A percentile compares a stretch with the other conserved stretches of the same genome.
phyloP scores from a whole-genome alignment of 148 eudicot genomes.

The Fagopyrum tataricum region DNA sequence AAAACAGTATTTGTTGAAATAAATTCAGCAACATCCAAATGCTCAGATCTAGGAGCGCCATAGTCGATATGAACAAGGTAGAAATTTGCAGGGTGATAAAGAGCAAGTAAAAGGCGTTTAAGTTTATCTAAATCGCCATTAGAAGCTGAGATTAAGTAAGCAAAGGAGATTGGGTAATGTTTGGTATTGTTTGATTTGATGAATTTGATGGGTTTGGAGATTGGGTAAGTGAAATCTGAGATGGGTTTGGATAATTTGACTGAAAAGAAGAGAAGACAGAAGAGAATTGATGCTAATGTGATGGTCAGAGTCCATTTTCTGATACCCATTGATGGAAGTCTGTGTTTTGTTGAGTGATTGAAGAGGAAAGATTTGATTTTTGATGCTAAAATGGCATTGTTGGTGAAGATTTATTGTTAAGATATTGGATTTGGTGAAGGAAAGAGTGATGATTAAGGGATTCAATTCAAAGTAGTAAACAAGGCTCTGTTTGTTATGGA shows the following conservation, averaged over 20 bases:
- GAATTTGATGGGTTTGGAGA: slow-evolving; percentile 20
- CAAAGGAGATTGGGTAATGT: slow-evolving; percentile 59
- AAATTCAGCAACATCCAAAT: slow-evolving; percentile 48
- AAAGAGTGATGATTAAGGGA: not conserved
- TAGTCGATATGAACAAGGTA: slow-evolving; percentile 72
- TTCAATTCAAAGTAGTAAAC: not conserved
- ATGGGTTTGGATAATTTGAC: slow-evolving; percentile 25
- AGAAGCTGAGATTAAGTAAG: slow-evolving; percentile 89
- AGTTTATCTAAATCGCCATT: slow-evolving; percentile 52
- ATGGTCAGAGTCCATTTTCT: slow-evolving; percentile 36
- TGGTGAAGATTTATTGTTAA: not conserved
- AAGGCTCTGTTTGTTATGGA: not conserved
- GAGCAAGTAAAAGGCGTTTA: slow-evolving; percentile 45
- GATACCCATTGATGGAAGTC: slow-evolving; percentile 36
- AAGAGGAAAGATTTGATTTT: not conserved
- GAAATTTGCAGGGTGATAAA: slow-evolving; percentile 80
- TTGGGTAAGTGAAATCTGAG: slow-evolving; percentile 17
- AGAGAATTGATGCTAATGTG: slow-evolving; percentile 34
- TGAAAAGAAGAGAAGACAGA: slow-evolving; percentile 46
- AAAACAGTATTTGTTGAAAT: slow-evolving; percentile 42
- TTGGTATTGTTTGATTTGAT: slow-evolving; percentile 14
- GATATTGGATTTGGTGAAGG: slow-evolving; percentile 2
- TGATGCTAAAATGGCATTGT: not conserved
- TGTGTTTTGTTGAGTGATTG: not conserved
- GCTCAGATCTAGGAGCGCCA: slow-evolving; percentile 55